phyloP scores from a whole-genome alignment of 2,329 filamentous ascomycete species.

The Neurospora sp. region DNA sequence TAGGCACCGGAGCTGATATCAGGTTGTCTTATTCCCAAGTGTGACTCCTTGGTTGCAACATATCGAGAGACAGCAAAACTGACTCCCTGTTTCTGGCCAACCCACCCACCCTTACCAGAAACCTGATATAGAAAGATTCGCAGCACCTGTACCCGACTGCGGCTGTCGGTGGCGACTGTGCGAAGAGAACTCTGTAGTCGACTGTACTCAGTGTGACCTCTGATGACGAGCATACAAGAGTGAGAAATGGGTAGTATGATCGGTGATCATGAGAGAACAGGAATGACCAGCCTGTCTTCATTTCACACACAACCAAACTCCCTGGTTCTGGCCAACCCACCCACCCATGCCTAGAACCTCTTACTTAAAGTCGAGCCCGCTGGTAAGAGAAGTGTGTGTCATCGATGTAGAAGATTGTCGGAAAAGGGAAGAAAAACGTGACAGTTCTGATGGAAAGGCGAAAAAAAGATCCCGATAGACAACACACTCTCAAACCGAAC shows the following conservation, averaged over 20 bases:
- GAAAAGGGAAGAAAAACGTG: background rate
- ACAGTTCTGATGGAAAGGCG: background rate
- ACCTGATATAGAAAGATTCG: background rate
- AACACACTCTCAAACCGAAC: background rate
- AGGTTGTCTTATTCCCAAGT: background rate
- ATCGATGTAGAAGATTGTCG: background rate
- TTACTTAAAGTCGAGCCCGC: background rate
- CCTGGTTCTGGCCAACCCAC: background rate
- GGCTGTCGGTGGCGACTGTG: background rate
- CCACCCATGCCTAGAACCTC: background rate
- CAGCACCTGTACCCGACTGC: background rate
- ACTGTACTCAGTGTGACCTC: background rate
- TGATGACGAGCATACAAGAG: background rate
- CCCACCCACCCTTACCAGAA: background rate
- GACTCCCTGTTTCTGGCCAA: background rate
- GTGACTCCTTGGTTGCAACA: background rate
- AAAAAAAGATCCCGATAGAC: background rate
- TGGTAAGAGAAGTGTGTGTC: background rate
- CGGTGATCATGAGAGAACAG: background rate
- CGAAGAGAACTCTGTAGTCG: background rate
- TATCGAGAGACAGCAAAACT: background rate
- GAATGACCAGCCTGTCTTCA: background rate
- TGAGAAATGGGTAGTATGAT: background rate
- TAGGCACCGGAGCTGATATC: background rate
- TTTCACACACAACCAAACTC: background rate